A percentile compares a stretch with the other conserved stretches of the same genome.
phyloP scores from a whole-genome alignment of 805 yeast genomes.

The Starmerella bombicola region DNA sequence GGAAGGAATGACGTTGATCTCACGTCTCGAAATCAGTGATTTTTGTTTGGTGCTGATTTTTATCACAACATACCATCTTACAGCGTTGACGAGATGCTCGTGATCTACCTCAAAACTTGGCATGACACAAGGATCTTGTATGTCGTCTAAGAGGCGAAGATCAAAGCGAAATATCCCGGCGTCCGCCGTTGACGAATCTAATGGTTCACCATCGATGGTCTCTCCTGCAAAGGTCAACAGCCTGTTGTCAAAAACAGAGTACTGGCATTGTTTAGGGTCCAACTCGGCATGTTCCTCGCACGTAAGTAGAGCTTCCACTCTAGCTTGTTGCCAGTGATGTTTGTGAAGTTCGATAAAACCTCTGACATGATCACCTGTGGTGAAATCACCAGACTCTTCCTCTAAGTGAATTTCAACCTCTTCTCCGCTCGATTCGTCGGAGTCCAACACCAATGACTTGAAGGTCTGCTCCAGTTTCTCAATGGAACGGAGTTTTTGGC shows the following conservation, averaged over 20 bases:
- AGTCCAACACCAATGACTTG: no score
- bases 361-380: conserved; percentile 10
- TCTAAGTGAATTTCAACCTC: conserved; percentile 6
- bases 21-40: not conserved
- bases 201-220: conserved; percentile 9
- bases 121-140: conserved; percentile 4
- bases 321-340: conserved; percentile 8
- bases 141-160: conserved; percentile 12
- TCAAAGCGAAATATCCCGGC: conserved; percentile 11
- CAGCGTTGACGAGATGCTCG: conserved; percentile 5
- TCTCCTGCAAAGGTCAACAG: conserved; percentile 11
- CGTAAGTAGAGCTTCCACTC: conserved; percentile 8
- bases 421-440: no score
- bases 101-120: conserved; percentile 14
- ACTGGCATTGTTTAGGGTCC: not conserved
- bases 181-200: not conserved
- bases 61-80: conserved; percentile 10
- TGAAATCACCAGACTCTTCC: conserved; percentile 11
- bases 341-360: conserved; percentile 7
- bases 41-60: conserved; percentile 5
- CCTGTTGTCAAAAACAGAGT: conserved; percentile 4
- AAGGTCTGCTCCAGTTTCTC: no score
- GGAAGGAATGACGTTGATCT: conserved; percentile 12
- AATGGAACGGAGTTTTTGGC: no score
- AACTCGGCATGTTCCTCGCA: conserved; percentile 17